These are phyloP conservation scores for Ambrosia artemisiifolia DNA, from an alignment of 129 eudicot genomes.

Conservation along the genomic window DNA sequence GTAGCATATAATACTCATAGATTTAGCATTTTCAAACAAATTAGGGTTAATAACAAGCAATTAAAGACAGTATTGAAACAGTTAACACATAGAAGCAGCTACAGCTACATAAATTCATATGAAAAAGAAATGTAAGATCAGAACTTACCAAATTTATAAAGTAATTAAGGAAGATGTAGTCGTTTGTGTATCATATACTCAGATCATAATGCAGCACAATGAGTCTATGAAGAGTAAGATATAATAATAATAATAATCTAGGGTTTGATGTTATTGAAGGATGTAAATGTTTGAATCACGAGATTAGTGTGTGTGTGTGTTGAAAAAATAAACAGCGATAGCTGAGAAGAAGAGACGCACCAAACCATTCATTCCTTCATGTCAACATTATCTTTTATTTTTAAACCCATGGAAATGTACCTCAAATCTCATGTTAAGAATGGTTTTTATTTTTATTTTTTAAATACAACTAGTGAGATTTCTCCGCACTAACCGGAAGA, in stretches of 20 bases:
- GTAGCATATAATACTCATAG: not conserved
- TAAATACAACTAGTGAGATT: too few species aligned
- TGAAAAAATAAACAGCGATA: too few species aligned
- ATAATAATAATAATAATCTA: not conserved
- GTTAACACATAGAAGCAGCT: not conserved
- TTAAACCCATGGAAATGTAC: too few species aligned
- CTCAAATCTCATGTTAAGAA: too few species aligned
- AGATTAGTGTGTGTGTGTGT: not conserved
- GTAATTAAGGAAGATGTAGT: not conserved
- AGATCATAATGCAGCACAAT: too few species aligned
- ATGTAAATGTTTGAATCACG: not conserved
- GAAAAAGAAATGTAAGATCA: not conserved
- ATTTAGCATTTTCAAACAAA: not conserved
- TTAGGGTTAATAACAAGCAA: not conserved
- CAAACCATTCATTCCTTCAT: too few species aligned
- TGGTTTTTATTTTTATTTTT: too few species aligned
- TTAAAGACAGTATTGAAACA: not conserved
- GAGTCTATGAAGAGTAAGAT: too few species aligned
- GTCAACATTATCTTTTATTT: too few species aligned
- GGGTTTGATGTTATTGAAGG: not conserved
- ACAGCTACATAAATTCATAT: not conserved
- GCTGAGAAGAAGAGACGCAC: too few species aligned
- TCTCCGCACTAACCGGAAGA: too few species aligned
- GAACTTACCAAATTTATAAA: not conserved
- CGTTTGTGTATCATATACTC: not conserved